Conservation (phyloP, 2,329 filamentous ascomycete species). For the Dothistroma pini region DNA sequence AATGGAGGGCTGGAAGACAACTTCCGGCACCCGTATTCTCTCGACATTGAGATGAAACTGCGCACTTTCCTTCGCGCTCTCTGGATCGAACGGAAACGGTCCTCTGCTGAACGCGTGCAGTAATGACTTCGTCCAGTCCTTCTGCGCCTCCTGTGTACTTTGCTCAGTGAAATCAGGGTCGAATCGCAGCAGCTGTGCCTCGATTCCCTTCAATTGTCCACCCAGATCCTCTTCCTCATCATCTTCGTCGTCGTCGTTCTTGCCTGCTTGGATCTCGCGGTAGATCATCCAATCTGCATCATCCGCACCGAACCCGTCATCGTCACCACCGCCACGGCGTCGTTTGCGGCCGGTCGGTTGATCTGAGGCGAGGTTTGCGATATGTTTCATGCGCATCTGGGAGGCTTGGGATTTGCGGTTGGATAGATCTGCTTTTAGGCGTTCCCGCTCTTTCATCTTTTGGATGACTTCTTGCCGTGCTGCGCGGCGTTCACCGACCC, state of each 20-base stretch:
- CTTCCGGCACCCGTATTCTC: constrained; percentile 98
- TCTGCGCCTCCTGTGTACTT: constrained; percentile 85
- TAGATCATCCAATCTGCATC: constrained; percentile 99
- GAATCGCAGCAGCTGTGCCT: constrained; percentile 79
- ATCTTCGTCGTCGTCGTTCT: constrained; percentile 87
- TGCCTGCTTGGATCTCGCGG: constrained; percentile 81
- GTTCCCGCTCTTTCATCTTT: constrained; percentile 89
- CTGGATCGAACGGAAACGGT: constrained; percentile 77
- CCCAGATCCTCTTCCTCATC: constrained; percentile 88
- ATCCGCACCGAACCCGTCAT: constrained; percentile 94
- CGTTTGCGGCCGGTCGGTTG: constrained; percentile 72
- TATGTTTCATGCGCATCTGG: constrained; percentile 97
- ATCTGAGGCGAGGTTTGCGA: constrained; percentile 92
- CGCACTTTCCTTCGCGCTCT: constrained; percentile 74
- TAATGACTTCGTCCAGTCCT: constrained; percentile 90
- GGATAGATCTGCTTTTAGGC: constrained; percentile 87
- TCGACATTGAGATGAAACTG: constrained; percentile 98
- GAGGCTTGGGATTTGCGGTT: constrained; percentile 95
- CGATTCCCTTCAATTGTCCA: constrained; percentile 68
- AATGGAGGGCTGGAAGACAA: constrained; percentile 97
- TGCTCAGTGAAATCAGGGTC: constrained; percentile 89
- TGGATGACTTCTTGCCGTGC: constrained; percentile 67
- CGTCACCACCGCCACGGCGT: constrained; percentile 75
- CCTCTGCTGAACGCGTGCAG: constrained; percentile 88
- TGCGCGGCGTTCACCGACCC: constrained; percentile 77